Percentiles rank a stretch among this genome's conserved stretches.
phyloP scores from a whole-genome alignment of 2,329 filamentous ascomycete species.

The Talaromyces sp. region DNA sequence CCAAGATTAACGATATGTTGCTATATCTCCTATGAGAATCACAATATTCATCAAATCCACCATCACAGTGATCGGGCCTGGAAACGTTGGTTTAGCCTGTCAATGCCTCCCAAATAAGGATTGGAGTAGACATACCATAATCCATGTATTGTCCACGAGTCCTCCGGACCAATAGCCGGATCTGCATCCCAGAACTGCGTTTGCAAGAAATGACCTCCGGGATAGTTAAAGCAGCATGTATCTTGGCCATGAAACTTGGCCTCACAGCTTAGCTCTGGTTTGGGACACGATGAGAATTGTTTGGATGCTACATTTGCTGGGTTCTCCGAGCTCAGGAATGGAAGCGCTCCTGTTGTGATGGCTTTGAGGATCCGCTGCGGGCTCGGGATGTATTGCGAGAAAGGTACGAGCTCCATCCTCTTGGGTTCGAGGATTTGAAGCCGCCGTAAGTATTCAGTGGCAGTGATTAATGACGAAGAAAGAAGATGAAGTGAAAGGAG shows the following conservation, averaged over 20 bases:
- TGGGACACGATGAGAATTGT: constrained; percentile 30
- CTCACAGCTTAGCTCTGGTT: constrained; percentile 57
- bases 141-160: constrained; percentile 73
- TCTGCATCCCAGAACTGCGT: constrained; percentile 76
- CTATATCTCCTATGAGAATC: constrained; percentile 60
- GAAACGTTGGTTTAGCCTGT: neutral
- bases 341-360: constrained; percentile 28
- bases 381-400: constrained; percentile 27
- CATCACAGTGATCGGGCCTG: constrained; percentile 66
- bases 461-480: neutral
- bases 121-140: constrained; percentile 51
- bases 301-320: constrained; percentile 7
- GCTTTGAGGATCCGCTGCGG: constrained; percentile 36
- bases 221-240: constrained; percentile 71
- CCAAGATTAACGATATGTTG: constrained; percentile 63
- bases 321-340: constrained; percentile 25
- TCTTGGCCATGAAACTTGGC: constrained; percentile 60
- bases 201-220: constrained; percentile 66
- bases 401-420: constrained; percentile 11
- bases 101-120: neutral
- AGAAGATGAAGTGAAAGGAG: neutral
- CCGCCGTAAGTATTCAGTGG: neutral
- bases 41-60: constrained; percentile 65
- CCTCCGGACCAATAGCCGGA: constrained; percentile 61
- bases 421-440: neutral